These are phyloP conservation scores for Stromatinia cepivora DNA, from an alignment of 2,329 filamentous ascomycete genomes.

Conservation along the genomic window DNA sequence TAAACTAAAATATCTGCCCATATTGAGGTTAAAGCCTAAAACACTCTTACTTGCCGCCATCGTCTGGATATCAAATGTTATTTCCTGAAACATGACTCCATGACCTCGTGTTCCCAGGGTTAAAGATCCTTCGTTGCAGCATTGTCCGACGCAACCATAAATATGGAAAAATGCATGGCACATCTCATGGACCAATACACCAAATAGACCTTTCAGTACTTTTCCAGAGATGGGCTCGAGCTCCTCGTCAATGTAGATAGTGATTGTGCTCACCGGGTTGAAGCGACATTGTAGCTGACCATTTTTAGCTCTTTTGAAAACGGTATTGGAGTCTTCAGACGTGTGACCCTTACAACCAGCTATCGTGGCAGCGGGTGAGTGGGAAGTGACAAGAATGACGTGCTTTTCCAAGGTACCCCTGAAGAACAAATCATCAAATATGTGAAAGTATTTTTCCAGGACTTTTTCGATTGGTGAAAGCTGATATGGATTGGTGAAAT, in stretches of 20 bases:
- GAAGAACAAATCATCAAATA: constrained; percentile 10
- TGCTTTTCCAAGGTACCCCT: background rate
- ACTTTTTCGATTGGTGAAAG: background rate
- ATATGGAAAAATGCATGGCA: constrained; percentile 11
- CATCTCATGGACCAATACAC: constrained; percentile 7
- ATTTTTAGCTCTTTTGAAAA: background rate
- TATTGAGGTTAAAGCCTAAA: background rate
- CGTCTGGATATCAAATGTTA: background rate
- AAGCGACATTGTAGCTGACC: background rate
- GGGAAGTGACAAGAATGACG: background rate
- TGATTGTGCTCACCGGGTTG: background rate
- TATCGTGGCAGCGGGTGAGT: too few relatives aligned
- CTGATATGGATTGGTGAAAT: background rate
- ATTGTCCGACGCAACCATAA: background rate
- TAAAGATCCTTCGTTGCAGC: background rate
- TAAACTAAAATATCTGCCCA: background rate
- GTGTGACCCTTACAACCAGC: background rate
- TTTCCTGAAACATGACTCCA: constrained; percentile 7
- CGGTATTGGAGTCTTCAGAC: background rate
- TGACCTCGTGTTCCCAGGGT: background rate
- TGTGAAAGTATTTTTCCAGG: constrained; percentile 1
- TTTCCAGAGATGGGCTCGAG: background rate
- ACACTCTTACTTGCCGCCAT: background rate
- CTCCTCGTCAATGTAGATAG: background rate
- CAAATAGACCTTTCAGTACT: background rate